Conservation (phyloP, 129 eudicot genomes). For the Pseudognaphalium luteoalbum region DNA sequence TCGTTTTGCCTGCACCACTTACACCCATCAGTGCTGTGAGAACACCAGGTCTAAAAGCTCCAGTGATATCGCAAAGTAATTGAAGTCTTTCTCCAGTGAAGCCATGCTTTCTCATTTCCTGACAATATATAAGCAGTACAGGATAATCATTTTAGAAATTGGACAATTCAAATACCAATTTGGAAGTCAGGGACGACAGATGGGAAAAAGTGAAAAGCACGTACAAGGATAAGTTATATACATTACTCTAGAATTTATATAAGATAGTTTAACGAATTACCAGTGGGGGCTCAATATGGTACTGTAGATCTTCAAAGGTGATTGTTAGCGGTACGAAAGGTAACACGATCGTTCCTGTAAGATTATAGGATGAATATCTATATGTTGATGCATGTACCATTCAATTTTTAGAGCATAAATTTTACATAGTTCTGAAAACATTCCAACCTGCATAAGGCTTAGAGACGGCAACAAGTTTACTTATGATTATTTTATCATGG, state of each 20-base stretch:
- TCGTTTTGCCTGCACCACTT: slow-evolving; percentile 57
- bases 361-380: background rate
- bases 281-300: slow-evolving; percentile 40
- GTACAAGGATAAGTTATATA: no score
- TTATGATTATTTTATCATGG: slow-evolving; percentile 17
- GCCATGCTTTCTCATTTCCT: slow-evolving; percentile 47
- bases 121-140: background rate
- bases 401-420: no score
- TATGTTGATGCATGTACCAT: background rate
- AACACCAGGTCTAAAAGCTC: slow-evolving; percentile 50
- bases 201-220: no score
- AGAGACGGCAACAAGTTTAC: background rate
- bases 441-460: slow-evolving; percentile 24
- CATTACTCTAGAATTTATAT: background rate
- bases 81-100: slow-evolving; percentile 33
- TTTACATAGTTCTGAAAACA: no score
- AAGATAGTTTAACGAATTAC: slow-evolving; percentile 9
- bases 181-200: no score
- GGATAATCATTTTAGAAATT: background rate
- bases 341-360: slow-evolving; percentile 35
- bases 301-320: slow-evolving; percentile 40
- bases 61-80: slow-evolving; percentile 37
- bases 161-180: no score
- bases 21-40: slow-evolving; percentile 51
- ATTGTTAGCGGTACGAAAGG: slow-evolving; percentile 40